phyloP scores from a whole-genome alignment of 495 filamentous ascomycete species.

The Podospora pseudopauciseta region DNA sequence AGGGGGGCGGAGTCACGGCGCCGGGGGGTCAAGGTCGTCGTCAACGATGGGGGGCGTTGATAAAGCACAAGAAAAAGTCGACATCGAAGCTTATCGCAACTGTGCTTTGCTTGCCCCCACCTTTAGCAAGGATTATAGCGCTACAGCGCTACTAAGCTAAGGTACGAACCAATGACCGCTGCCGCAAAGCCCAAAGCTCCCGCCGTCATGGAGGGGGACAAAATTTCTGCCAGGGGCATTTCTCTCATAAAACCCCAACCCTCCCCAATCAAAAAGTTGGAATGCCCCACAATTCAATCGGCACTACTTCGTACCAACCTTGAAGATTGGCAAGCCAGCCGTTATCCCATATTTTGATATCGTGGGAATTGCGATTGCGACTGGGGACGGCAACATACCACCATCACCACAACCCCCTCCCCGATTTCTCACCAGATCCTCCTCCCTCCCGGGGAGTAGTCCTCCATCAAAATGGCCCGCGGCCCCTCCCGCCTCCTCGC shows the following conservation, averaged over 20 bases:
- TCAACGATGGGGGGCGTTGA: neutral
- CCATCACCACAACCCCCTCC: neutral
- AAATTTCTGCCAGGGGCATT: constrained; percentile 15
- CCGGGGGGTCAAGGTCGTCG: neutral
- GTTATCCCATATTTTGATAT: neutral
- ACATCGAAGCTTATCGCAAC: constrained; percentile 19
- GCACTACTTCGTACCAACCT: neutral
- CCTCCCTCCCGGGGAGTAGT: neutral
- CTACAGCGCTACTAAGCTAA: neutral
- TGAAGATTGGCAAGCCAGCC: neutral
- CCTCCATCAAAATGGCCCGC: constrained; percentile 19
- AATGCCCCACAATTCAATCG: neutral
- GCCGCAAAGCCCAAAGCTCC: constrained; percentile 6
- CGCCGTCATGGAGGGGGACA: constrained; percentile 11
- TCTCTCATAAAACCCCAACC: neutral
- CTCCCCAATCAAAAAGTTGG: neutral
- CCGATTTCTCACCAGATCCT: neutral
- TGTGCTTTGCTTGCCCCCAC: neutral
- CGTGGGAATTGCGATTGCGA: neutral
- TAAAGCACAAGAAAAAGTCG: constrained; percentile 17
- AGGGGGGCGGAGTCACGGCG: neutral
- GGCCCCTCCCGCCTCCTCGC: constrained; percentile 61
- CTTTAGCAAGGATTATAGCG: neutral
- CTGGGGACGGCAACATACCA: constrained; percentile 1
- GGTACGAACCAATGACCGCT: constrained; percentile 1